Evolutionary conservation across 176 grass and related monocot genomes (phyloP).

Genomic region (Avena atlantica): DNA sequence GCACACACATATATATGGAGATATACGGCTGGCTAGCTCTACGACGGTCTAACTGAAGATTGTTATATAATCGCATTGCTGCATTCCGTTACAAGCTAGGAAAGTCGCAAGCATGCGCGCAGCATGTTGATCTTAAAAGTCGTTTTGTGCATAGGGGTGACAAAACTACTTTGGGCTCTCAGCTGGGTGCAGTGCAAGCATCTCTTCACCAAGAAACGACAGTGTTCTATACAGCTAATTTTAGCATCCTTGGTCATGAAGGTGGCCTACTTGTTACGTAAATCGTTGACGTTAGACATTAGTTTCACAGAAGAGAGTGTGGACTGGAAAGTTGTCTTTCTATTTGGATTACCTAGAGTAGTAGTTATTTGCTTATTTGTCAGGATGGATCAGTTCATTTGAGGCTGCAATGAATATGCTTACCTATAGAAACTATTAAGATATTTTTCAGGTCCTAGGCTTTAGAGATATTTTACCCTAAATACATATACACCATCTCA

Average conservation of each 20-base stretch:
- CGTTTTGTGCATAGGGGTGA: background rate
- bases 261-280: too few species aligned
- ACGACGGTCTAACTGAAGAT: conserved; percentile 5
- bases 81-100: background rate
- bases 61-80: background rate
- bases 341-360: too few species aligned
- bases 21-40: background rate
- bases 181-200: background rate
- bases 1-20: background rate
- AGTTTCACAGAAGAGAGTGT: too few species aligned
- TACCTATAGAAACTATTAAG: too few species aligned
- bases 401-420: too few species aligned
- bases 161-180: background rate
- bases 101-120: background rate
- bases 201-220: background rate
- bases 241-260: background rate
- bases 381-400: too few species aligned
- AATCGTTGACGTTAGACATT: too few species aligned
- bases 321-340: too few species aligned
- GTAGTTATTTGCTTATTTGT: too few species aligned
- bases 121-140: background rate
- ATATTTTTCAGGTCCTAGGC: too few species aligned
- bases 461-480: too few species aligned
- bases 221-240: background rate
- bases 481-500: too few species aligned